A percentile compares a stretch with the other conserved stretches of the same genome.
Conservation (phyloP, 2,329 filamentous ascomycete genomes). For the Alternaria rosae region DNA sequence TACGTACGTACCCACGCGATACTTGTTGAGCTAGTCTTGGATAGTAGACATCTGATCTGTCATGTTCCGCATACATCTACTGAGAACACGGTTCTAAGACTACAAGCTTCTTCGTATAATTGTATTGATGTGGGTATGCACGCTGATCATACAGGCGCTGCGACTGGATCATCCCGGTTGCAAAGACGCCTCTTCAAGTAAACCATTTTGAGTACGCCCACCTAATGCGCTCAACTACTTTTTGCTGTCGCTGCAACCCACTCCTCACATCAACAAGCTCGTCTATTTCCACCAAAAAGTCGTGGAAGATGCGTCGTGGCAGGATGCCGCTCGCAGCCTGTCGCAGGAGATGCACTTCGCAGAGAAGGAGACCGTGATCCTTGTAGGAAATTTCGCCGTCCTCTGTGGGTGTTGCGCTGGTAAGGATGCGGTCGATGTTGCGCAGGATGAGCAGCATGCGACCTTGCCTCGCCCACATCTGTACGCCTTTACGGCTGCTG, state of each 20-base stretch:
- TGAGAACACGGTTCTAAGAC: not conserved
- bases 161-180: not conserved
- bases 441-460: slow-evolving; percentile 79
- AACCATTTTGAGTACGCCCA: slow-evolving; percentile 89
- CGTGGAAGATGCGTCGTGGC: slow-evolving; percentile 76
- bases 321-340: slow-evolving; percentile 72
- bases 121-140: slow-evolving; percentile 5
- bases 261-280: slow-evolving; percentile 82
- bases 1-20: not conserved
- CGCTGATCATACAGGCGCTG: not conserved
- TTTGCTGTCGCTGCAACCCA: slow-evolving; percentile 78
- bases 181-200: slow-evolving; percentile 18
- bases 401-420: slow-evolving; percentile 64
- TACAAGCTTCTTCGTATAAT: not conserved
- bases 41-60: not conserved
- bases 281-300: slow-evolving; percentile 87
- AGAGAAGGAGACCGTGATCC: slow-evolving; percentile 88
- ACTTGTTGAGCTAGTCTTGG: not conserved
- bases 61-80: not conserved
- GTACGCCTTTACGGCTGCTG: slow-evolving; percentile 73
- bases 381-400: slow-evolving; percentile 85
- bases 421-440: slow-evolving; percentile 79
- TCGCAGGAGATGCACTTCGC: slow-evolving; percentile 85
- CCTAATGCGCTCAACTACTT: slow-evolving; percentile 80
- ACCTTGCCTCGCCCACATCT: slow-evolving; percentile 69